Evolutionary conservation across 225 moss, liverwort and hornwort species (phyloP).

Genomic region (Bryum argenteum): DNA sequence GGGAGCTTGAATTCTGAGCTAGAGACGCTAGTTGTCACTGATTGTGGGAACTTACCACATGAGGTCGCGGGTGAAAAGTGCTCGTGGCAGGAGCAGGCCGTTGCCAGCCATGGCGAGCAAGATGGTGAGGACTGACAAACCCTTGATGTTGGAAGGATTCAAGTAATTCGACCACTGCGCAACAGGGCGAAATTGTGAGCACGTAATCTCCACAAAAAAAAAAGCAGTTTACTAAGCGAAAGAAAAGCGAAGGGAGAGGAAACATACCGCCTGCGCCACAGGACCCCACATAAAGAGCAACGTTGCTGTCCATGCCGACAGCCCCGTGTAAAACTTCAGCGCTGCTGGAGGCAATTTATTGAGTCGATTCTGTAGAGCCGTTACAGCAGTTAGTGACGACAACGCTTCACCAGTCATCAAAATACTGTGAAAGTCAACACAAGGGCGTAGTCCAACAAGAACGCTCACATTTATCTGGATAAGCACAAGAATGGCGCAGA

Average conservation of each 20-base stretch:
- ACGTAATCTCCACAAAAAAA: neutral
- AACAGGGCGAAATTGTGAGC: slow-evolving; percentile 13
- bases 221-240: neutral
- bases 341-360: slow-evolving; percentile 61
- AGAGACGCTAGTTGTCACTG: neutral
- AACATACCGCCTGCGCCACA: slow-evolving; percentile 79
- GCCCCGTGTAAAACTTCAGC: slow-evolving; percentile 42
- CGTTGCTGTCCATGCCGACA: slow-evolving; percentile 94
- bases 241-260: neutral
- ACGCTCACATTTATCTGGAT: no score
- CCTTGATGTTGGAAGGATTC: slow-evolving; percentile 84
- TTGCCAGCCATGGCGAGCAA: slow-evolving; percentile 93
- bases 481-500: no score
- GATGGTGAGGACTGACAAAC: slow-evolving; percentile 82
- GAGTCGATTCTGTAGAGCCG: slow-evolving; percentile 64
- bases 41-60: slow-evolving; percentile 73
- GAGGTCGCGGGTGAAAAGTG: slow-evolving; percentile 90
- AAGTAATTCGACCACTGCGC: slow-evolving; percentile 86
- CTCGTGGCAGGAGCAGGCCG: slow-evolving; percentile 76
- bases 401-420: neutral
- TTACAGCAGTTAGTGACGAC: neutral
- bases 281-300: slow-evolving; percentile 96
- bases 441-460: no score
- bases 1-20: neutral
- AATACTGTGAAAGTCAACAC: no score